Evolutionary conservation across 1,284 basidiomycete species (phyloP).

Genomic region (Peniophora sp.): DNA sequence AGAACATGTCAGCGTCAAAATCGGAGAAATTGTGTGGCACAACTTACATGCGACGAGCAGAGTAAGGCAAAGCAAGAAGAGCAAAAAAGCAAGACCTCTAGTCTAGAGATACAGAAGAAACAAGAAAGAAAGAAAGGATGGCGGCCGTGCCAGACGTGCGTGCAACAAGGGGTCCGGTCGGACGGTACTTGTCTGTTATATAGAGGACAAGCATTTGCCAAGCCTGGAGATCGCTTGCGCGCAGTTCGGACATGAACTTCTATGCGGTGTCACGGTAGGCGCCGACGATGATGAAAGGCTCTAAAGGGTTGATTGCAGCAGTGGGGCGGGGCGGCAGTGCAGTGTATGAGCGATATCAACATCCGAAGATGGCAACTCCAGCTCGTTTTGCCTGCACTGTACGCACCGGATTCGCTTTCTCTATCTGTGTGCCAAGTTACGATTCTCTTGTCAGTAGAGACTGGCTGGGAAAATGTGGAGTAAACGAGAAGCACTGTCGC

Average conservation of each 20-base stretch:
- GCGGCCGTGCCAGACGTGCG: not conserved
- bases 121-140: not conserved
- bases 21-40: not conserved
- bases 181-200: not conserved
- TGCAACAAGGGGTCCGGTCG: not conserved
- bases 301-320: not conserved
- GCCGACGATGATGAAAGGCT: not conserved
- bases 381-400: too few relatives aligned
- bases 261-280: not conserved
- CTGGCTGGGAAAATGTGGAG: too few relatives aligned
- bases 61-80: not conserved
- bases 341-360: too few relatives aligned
- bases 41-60: not conserved
- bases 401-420: too few relatives aligned
- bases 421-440: too few relatives aligned
- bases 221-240: too few relatives aligned
- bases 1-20: not conserved
- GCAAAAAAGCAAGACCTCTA: not conserved
- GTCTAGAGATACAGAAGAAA: not conserved
- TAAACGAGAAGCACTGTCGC: too few relatives aligned
- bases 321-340: not conserved
- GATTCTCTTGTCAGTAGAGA: too few relatives aligned
- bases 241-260: too few relatives aligned
- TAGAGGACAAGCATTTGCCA: too few relatives aligned
- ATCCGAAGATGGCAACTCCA: too few relatives aligned